Percentiles rank a stretch among this genome's conserved stretches.
Evolutionary conservation across 2,329 filamentous ascomycete species (phyloP).

Genomic region (Hypoxylon sp.): DNA sequence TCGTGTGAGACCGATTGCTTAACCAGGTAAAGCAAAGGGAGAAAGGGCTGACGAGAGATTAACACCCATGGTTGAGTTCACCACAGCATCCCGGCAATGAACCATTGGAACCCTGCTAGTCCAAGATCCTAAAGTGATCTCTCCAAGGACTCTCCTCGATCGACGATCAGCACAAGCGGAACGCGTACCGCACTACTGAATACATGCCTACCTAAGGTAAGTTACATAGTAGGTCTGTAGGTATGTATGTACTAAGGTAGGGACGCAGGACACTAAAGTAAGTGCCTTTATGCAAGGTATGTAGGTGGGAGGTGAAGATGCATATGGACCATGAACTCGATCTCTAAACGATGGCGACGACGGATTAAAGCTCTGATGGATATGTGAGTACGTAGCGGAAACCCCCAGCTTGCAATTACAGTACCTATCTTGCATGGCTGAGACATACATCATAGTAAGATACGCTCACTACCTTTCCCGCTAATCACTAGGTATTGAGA

Average conservation of each 20-base stretch:
- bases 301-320: conserved; percentile 18
- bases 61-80: conserved; percentile 41
- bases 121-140: conserved; percentile 43
- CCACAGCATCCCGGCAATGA: conserved; percentile 39
- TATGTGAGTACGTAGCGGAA: not conserved
- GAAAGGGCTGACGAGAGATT: conserved; percentile 46
- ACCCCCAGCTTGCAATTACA: conserved; percentile 17
- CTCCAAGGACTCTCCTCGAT: conserved; percentile 43
- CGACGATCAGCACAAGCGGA: conserved; percentile 40
- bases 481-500: conserved; percentile 21
- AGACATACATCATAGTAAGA: conserved; percentile 18
- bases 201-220: not conserved
- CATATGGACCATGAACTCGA: conserved; percentile 24
- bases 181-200: conserved; percentile 35
- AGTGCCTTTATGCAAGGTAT: conserved; percentile 18
- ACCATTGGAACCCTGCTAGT: conserved; percentile 40
- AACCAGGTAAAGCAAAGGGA: conserved; percentile 41
- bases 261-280: conserved; percentile 7
- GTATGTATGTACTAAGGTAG: conserved; percentile 2
- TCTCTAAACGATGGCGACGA: conserved; percentile 22
- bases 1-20: conserved; percentile 37
- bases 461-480: conserved; percentile 24
- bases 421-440: conserved; percentile 27
- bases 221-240: conserved; percentile 34
- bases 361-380: conserved; percentile 2